A percentile compares a stretch with the other conserved stretches of the same genome.
phyloP scores from a whole-genome alignment of 176 grass and related monocot species.

The Rhipidocladum racemiflorum region DNA sequence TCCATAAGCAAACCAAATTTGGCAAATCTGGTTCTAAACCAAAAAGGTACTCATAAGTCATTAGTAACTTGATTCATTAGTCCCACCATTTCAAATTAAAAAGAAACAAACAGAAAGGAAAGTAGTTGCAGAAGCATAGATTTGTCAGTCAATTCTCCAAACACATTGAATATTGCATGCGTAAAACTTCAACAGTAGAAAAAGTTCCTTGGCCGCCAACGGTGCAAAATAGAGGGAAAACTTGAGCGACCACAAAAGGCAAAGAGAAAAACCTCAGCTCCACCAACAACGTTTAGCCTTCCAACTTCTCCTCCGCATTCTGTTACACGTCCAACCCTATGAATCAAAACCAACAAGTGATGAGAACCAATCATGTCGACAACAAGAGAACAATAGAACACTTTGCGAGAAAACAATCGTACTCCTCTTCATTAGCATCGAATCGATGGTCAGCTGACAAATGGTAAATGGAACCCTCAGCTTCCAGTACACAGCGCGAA shows the following conservation, averaged over 20 bases:
- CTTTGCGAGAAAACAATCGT: slow-evolving; percentile 16
- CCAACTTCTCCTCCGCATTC: slow-evolving; percentile 92
- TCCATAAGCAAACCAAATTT: neutral
- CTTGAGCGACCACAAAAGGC: slow-evolving; percentile 1
- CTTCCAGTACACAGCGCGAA: slow-evolving; percentile 80
- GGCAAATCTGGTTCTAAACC: neutral
- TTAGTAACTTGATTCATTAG: neutral
- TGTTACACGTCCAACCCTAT: slow-evolving; percentile 79
- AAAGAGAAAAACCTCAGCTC: slow-evolving; percentile 66
- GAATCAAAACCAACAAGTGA: slow-evolving; percentile 2
- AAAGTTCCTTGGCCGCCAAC: slow-evolving; percentile 7
- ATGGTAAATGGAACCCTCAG: slow-evolving; percentile 62
- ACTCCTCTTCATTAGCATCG: slow-evolving; percentile 82
- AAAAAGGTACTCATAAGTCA: neutral
- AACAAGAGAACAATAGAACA: neutral
- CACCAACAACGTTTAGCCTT: slow-evolving; percentile 69
- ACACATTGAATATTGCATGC: neutral
- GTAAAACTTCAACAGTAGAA: neutral
- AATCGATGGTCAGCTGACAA: slow-evolving; percentile 88
- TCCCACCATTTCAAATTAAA: neutral
- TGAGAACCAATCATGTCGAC: neutral
- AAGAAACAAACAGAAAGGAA: neutral
- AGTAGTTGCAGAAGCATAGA: neutral
- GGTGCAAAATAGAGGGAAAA: slow-evolving; percentile 1
- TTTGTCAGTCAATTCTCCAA: slow-evolving; percentile 16